Evolutionary conservation across 2,329 filamentous ascomycete species (phyloP).

Genomic region (Sordariomycetes sp.): DNA sequence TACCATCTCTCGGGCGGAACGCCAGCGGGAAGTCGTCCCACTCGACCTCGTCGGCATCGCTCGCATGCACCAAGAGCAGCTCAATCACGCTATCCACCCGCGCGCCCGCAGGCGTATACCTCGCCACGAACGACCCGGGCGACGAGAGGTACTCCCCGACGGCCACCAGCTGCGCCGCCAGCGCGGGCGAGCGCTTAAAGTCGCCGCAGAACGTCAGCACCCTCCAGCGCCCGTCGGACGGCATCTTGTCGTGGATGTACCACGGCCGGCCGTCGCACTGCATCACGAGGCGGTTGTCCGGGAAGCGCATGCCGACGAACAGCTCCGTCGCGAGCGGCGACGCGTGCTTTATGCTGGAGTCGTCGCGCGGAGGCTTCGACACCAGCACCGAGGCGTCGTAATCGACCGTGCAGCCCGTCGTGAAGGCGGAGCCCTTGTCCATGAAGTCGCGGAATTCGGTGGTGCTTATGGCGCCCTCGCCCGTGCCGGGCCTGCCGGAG

Average conservation of each 20-base stretch:
- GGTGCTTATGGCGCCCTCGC: constrained; percentile 51
- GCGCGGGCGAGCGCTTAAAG: constrained; percentile 25
- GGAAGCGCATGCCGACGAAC: constrained; percentile 41
- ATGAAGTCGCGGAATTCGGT: constrained; percentile 51
- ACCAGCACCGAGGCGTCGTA: constrained; percentile 17
- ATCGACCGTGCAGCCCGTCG: constrained; percentile 12
- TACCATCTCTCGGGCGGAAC: constrained; percentile 32
- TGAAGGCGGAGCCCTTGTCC: constrained; percentile 36
- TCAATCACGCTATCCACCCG: constrained; percentile 33
- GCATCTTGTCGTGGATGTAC: constrained; percentile 46
- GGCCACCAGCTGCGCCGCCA: constrained; percentile 29
- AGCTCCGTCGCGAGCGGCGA: constrained; percentile 15
- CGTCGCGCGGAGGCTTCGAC: not conserved
- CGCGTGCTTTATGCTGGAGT: not conserved
- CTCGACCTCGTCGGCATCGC: constrained; percentile 35
- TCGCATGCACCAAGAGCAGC: constrained; percentile 48
- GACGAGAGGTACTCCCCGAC: not conserved
- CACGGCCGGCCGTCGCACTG: constrained; percentile 44
- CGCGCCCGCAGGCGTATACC: not conserved
- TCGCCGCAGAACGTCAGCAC: constrained; percentile 53
- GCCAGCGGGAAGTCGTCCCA: constrained; percentile 21
- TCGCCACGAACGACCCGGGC: constrained; percentile 1
- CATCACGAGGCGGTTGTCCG: constrained; percentile 46
- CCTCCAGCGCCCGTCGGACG: constrained; percentile 46
- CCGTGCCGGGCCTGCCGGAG: constrained; percentile 42